phyloP scores from a whole-genome alignment of 805 yeast genomes.

The Kodamaea fukazawae region DNA sequence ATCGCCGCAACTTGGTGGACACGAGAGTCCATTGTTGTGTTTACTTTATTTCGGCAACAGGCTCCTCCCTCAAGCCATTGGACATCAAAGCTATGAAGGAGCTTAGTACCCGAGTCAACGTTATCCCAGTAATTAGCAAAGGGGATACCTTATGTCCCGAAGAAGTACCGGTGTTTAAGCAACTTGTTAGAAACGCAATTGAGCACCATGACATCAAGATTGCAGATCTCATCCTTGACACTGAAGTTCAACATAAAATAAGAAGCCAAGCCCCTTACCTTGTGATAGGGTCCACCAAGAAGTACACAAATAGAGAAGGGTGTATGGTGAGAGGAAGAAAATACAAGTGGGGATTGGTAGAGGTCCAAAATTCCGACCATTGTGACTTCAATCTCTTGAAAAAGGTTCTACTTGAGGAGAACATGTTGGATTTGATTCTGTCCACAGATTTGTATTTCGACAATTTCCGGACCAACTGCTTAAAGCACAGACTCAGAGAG shows the following conservation, averaged over 20 bases:
- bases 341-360: conserved; percentile 85
- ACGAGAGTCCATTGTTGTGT: conserved; percentile 80
- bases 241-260: conserved; percentile 27
- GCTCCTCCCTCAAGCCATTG: conserved; percentile 30
- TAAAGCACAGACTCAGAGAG: conserved; percentile 45
- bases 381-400: conserved; percentile 74
- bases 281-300: conserved; percentile 62
- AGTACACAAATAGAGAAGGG: conserved; percentile 2
- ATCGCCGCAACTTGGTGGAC: conserved; percentile 43
- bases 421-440: conserved; percentile 75
- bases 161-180: conserved; percentile 27
- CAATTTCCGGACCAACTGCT: conserved; percentile 56
- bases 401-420: conserved; percentile 60
- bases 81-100: conserved; percentile 38
- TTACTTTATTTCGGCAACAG: conserved; percentile 74
- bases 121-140: conserved; percentile 40
- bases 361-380: conserved; percentile 71
- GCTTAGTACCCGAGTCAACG: conserved; percentile 31
- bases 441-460: conserved; percentile 80
- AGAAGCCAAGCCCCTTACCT: conserved; percentile 61
- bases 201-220: conserved; percentile 24
- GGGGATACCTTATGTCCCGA: conserved; percentile 32
- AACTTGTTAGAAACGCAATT: conserved; percentile 23
- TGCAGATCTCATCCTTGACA: conserved; percentile 29
- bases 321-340: conserved; percentile 38